Evolutionary conservation across 352 stramenopile genomes (phyloP), one percentile per base, ranked within the genome.

Genomic region (Pythium biforme): DNA sequence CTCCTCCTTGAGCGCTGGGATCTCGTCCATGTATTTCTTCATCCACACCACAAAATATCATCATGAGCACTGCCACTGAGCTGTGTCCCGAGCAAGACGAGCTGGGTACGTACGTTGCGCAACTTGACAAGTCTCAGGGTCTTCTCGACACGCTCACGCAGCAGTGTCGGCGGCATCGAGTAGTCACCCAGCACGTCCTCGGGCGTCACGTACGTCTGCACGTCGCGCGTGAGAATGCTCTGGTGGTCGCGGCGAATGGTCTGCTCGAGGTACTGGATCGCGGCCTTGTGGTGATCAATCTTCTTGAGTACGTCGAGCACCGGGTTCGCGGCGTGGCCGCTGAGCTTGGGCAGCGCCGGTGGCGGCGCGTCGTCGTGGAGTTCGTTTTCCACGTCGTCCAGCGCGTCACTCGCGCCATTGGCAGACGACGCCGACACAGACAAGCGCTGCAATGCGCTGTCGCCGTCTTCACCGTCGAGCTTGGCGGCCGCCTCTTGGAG

Each of bases 291-390:
- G 56, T 90, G 71, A 43, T 94, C 84, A 55, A 94, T 94, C 45
- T 88, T 83, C 70, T 94, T 94, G 8, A 94, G 73, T 34, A 79
- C 73, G 37, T 94, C 69, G 15, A 94, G 59, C 52, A 91, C 77
- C 1, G 82, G 84, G 58, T 94, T 90, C 7, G 72, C 84, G 12
- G 84, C 86, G 50, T 86, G 84, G 4, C 80, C 81, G 37, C 92
- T 94, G 14, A 94, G 73, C 56, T 85, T 88, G 77, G 84, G 84
- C 40, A 90, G 56, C 19, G 77, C 77, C 19, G 83, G 76, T 33
- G 79, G 59, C 37, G 62, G 67, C 46, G 67, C 43, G 19, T 41
- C 43, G 19, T 77, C 62, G 23, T 72, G 62, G 31, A 70, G 64
- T 19, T 83, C 73, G 10, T 59, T 59, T 6, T 88, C 68, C 3